phyloP scores from a whole-genome alignment of 2,329 filamentous ascomycete genomes.

The Clonostachys byssicola region DNA sequence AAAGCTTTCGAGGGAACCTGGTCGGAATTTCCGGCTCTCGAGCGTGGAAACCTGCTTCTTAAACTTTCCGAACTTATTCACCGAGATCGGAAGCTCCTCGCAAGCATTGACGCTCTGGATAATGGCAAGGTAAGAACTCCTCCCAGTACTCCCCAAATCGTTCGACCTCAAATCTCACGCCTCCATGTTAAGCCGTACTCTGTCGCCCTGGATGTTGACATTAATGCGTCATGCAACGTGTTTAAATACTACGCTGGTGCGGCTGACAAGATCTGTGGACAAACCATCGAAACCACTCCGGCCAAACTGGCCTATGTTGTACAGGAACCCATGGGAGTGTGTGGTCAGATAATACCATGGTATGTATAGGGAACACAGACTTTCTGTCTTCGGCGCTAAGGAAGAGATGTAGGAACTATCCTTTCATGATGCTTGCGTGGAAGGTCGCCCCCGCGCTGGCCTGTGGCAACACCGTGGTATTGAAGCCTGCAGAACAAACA shows the following conservation, averaged over 20 bases:
- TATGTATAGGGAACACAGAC: constrained; percentile 16
- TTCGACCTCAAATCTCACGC: too few relatives aligned
- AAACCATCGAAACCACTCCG: constrained; percentile 74
- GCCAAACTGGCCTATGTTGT: constrained; percentile 80
- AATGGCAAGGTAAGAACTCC: constrained; percentile 53
- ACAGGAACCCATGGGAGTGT: constrained; percentile 66
- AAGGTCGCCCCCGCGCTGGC: constrained; percentile 63
- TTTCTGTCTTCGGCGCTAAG: too few relatives aligned
- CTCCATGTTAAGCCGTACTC: too few relatives aligned
- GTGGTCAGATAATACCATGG: constrained; percentile 67
- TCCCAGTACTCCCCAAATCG: too few relatives aligned
- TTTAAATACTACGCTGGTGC: constrained; percentile 64
- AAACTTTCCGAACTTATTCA: constrained; percentile 66
- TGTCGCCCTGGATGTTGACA: too few relatives aligned
- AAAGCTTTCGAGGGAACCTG: constrained; percentile 62
- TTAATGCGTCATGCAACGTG: too few relatives aligned
- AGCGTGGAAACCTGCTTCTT: constrained; percentile 62
- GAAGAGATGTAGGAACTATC: background rate
- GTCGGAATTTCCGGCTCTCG: constrained; percentile 58
- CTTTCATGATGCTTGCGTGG: constrained; percentile 35
- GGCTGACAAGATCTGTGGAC: constrained; percentile 88
- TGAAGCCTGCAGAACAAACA: constrained; percentile 58
- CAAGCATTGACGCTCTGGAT: constrained; percentile 66
- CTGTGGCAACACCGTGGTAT: constrained; percentile 53
- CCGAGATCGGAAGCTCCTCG: constrained; percentile 44